These are phyloP conservation scores for Austroboletus niveus DNA, from an alignment of 1,284 basidiomycete species.

Conservation along the genomic window DNA sequence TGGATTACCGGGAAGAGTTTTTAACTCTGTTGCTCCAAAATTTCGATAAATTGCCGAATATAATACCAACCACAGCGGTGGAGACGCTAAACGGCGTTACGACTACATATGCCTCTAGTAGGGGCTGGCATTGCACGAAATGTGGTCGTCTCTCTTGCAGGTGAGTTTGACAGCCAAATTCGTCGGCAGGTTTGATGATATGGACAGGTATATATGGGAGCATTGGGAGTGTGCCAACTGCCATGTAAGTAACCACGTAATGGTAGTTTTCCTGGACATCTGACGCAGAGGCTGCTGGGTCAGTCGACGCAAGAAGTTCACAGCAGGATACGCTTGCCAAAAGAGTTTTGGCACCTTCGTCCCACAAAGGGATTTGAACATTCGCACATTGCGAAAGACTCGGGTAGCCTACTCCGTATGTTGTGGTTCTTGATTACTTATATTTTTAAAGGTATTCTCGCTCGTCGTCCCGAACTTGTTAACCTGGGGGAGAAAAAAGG, in stretches of 20 bases:
- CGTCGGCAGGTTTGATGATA: conserved; percentile 8
- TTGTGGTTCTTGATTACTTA: not conserved
- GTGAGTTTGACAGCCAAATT: conserved; percentile 36
- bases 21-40: conserved; percentile 33
- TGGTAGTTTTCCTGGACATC: not conserved
- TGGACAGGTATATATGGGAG: conserved; percentile 64
- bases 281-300: conserved; percentile 1
- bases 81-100: conserved; percentile 35
- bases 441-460: conserved; percentile 32
- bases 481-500: conserved; percentile 31
- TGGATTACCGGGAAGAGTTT: conserved; percentile 50
- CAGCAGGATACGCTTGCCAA: conserved; percentile 30
- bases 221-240: conserved; percentile 62
- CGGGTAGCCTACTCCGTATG: conserved; percentile 16
- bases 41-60: conserved; percentile 33
- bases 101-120: conserved; percentile 55
- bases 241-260: conserved; percentile 28
- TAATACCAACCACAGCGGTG: conserved; percentile 29
- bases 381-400: conserved; percentile 30
- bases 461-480: conserved; percentile 27
- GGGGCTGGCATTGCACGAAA: conserved; percentile 62
- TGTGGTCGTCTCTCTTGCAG: conserved; percentile 74
- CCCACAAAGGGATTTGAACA: conserved; percentile 27
- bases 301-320: conserved; percentile 16
- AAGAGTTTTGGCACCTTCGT: conserved; percentile 43